Evolutionary conservation across 108 stramenopile species (phyloP).

Genomic region (Nitzschia sp.): DNA sequence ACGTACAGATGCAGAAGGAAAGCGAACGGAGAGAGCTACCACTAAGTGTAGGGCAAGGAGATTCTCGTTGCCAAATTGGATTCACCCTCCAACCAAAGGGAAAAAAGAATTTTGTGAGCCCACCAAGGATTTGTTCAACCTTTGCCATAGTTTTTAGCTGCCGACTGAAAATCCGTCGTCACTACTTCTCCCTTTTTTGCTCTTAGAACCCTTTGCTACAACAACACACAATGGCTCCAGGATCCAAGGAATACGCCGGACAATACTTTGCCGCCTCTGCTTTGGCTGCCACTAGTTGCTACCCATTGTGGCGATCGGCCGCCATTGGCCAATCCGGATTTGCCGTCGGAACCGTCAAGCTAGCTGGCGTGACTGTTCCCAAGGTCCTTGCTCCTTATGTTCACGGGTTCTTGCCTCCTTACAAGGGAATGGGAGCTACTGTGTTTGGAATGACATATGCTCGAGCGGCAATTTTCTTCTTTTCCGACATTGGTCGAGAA

Average conservation of each 20-base stretch:
- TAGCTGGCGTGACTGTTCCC: constrained; percentile 39
- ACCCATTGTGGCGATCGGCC: constrained; percentile 80
- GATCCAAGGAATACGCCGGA: constrained; percentile 70
- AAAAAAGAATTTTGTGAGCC: not conserved
- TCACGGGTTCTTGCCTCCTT: constrained; percentile 91
- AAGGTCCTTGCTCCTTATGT: constrained; percentile 57
- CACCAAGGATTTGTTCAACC: not conserved
- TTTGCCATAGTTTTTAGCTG: not conserved
- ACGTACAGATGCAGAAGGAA: not conserved
- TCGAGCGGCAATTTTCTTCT: constrained; percentile 93
- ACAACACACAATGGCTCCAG: constrained; percentile 29
- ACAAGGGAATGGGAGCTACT: constrained; percentile 88
- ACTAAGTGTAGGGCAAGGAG: not conserved
- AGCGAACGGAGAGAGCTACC: not conserved
- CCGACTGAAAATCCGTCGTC: not conserved
- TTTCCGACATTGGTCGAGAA: constrained; percentile 83
- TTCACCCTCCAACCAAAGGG: not conserved
- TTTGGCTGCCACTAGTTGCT: constrained; percentile 75
- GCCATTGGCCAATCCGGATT: constrained; percentile 86
- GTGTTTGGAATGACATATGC: constrained; percentile 97
- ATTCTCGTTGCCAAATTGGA: not conserved
- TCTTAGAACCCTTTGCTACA: constrained; percentile 12
- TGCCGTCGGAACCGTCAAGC: constrained; percentile 38
- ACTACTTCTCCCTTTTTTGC: not conserved
- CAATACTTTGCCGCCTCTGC: constrained; percentile 78